A percentile compares a stretch with the other conserved stretches of the same genome.
Conservation (phyloP, 768 basidiomycete genomes). For the Sporobolomyces roseus region DNA sequence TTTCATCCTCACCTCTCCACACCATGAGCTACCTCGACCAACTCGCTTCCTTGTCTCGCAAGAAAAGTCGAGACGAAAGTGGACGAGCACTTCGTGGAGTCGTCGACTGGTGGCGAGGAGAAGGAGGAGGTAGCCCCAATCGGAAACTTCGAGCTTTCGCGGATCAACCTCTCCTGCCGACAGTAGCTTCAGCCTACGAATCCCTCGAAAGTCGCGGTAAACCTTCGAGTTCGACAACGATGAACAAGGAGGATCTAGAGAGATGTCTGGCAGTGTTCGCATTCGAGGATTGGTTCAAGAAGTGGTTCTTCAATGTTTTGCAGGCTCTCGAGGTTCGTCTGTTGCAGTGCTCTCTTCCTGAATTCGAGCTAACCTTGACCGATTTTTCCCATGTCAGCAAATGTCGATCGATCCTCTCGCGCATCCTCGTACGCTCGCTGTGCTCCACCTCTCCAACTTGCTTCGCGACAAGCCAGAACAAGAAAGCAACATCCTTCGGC, state of each 20-base stretch:
- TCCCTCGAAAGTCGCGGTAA: constrained; percentile 24
- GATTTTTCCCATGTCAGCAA: constrained; percentile 52
- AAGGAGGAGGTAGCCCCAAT: constrained; percentile 54
- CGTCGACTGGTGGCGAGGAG: constrained; percentile 96
- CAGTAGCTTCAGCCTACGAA: constrained; percentile 26
- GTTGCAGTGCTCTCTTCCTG: not conserved
- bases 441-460: constrained; percentile 71
- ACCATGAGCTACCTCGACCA: constrained; percentile 42
- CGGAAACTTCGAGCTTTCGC: constrained; percentile 63
- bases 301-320: constrained; percentile 86
- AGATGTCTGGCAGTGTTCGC: constrained; percentile 71
- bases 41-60: constrained; percentile 37
- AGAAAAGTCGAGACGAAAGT: constrained; percentile 84
- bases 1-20: constrained; percentile 54
- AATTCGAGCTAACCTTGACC: not conserved
- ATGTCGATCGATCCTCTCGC: constrained; percentile 78
- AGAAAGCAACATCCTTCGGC: constrained; percentile 86
- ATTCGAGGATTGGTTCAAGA: constrained; percentile 97
- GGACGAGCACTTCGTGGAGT: constrained; percentile 84
- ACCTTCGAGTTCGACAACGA: constrained; percentile 63
- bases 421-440: constrained; percentile 80
- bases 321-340: constrained; percentile 74
- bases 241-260: constrained; percentile 46
- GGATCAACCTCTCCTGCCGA: constrained; percentile 59
- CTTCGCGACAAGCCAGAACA: constrained; percentile 90